Conservation (phyloP, 192 early-diverging fungal species). For the Backusella tuberculispora region DNA sequence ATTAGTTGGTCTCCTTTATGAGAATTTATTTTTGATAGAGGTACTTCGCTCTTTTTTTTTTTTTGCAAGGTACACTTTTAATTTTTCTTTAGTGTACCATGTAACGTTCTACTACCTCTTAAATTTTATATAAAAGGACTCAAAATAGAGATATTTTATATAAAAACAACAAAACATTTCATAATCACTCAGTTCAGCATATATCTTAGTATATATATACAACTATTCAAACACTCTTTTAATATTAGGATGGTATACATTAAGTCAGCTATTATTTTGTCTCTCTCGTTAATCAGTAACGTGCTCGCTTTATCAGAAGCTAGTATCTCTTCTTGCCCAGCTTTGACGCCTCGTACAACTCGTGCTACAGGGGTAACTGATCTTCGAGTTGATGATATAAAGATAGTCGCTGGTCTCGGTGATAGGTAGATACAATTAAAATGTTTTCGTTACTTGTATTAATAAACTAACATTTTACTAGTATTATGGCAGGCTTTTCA, state of each 20-base stretch:
- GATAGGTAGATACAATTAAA: slow-evolving; percentile 40
- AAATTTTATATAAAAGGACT: neutral
- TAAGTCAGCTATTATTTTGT: slow-evolving; percentile 13
- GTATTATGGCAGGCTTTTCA: slow-evolving; percentile 62
- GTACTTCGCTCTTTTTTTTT: neutral
- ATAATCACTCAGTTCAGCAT: neutral
- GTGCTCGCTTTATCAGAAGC: neutral
- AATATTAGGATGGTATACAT: slow-evolving; percentile 9
- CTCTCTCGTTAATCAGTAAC: neutral
- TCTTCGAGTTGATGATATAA: slow-evolving; percentile 60
- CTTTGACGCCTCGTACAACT: slow-evolving; percentile 40
- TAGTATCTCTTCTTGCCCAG: slow-evolving; percentile 40
- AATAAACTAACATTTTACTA: slow-evolving; percentile 9
- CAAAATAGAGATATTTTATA: neutral
- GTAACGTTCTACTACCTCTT: slow-evolving; percentile 2
- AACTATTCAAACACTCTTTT: neutral
- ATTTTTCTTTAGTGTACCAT: neutral
- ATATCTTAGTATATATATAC: neutral
- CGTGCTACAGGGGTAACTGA: slow-evolving; percentile 46
- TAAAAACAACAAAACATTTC: neutral
- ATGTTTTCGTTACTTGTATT: neutral
- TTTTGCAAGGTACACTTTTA: neutral
- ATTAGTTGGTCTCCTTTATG: neutral
- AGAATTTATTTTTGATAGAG: neutral
- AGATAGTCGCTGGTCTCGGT: slow-evolving; percentile 55